Base-by-base conservation (phyloP, 148 eudicot species). In the Camellia lanceoleosa region DNA sequence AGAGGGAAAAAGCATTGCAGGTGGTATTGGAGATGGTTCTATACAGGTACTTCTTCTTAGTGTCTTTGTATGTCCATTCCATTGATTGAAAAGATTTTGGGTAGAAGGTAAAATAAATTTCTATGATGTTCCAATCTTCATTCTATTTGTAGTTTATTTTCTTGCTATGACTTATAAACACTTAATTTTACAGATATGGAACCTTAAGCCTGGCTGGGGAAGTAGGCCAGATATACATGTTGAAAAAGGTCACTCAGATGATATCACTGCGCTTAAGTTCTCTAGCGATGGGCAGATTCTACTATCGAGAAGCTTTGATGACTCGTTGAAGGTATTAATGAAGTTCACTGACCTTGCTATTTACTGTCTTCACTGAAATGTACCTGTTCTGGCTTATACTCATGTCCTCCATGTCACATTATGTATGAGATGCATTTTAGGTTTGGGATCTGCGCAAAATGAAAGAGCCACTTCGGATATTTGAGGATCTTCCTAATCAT, bases 381-480 rank as follows among this genome's bases (percentile, higher is more conserved):
- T 72, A n/a, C 15, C 1, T 63, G 43, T 8, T 62, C 23, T 16
- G 4, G 9, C 42, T 66, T 18, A 4, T 63, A 47, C 63, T 66
- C 59, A 60, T 38, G 61, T 4, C 71, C 16, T 41, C 66, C 43
- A 72, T 38, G 46, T 74, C 47, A 61, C 23, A 60, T 43, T 62
- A 41, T 82, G 63, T 70, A 3, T 65, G 67, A 30, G 75, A 81
- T 86, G 76, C 72, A 16, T 60, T 23, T 80, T 73, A 96, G 99
- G 97, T 91, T 77, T 96, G 99, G 99, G 99, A 96, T 89, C 54
- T 96, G 85, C 98, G 99, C 69, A 88, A 96, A 87, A 88, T 86
- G 86, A 96, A 93, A 81, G 88, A 89, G 80, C 81, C 95, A 10
- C 90, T 93, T 68, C 83, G 81, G 82, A 89, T 89, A 71, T 93